Evolutionary conservation across 2,329 filamentous ascomycete species (phyloP), one percentile per base, ranked within the genome.

Genomic region (Sarocladium kiliense): DNA sequence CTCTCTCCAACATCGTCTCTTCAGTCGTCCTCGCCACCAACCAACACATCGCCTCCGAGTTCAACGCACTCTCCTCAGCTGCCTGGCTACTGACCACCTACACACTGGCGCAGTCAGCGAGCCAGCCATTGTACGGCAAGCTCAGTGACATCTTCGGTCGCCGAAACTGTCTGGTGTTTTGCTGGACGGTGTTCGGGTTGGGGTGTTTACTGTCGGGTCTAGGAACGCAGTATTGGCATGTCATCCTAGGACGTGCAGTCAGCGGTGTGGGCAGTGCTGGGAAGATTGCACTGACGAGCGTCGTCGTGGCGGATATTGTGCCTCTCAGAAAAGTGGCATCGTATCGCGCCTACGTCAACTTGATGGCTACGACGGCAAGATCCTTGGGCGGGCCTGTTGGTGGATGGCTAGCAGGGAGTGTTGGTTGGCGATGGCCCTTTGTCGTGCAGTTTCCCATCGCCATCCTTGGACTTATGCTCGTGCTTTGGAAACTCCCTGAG

Each of bases 371-470:
- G 0, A 70, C 76, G 18, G 89, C 87, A n/a, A 80, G 86, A 3
- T 81, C 83, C 4, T 76, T 78, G 5, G 89, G 89, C 2, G 88
- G 85, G 4, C 87, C 88, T 0, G 60, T 92, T 0, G 89, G 82
- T 59, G 88, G 89, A 2, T 66, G 89, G 5, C 68, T 91, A n/a
- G 82, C 86, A 0, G 88, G 91, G 66, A 81, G 77, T 3, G 77
- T 91, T 53, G 87, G 88, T 32, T 91, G 88, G 88, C 75, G 88
- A 60, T 91, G 87, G 85, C n/a, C n/a, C n/a, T n/a, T n/a, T n/a
- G n/a, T n/a, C n/a, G n/a, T n/a, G n/a, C n/a, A n/a, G n/a, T n/a
- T n/a, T n/a, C n/a, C n/a, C n/a, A n/a, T n/a, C n/a, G n/a, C n/a
- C n/a, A n/a, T n/a, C n/a, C n/a, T n/a, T n/a, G n/a, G n/a, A n/a